These are phyloP conservation scores for Senna siamea DNA, from an alignment of 306 rosid genomes.

Conservation along the genomic window DNA sequence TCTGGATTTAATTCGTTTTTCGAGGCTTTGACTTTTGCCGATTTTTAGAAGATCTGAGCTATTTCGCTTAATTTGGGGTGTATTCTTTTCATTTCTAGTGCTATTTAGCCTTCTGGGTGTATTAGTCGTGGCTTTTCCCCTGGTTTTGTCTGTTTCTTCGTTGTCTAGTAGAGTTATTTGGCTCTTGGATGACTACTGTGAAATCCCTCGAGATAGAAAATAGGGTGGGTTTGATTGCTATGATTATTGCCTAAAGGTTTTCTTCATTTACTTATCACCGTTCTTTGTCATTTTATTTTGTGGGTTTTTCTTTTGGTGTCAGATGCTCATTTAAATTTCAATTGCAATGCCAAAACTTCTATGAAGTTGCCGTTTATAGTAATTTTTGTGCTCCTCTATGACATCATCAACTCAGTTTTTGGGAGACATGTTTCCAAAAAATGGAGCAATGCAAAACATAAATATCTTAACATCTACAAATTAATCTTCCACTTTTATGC, in stretches of 20 bases:
- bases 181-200: not conserved
- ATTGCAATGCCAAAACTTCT: not conserved
- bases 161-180: not conserved
- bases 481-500: constrained; percentile 2
- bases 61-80: constrained; percentile 29
- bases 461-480: not conserved
- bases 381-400: not conserved
- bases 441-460: not conserved
- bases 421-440: constrained; percentile 19
- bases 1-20: constrained; percentile 20
- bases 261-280: constrained; percentile 22
- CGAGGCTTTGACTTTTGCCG: constrained; percentile 7
- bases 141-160: constrained; percentile 23
- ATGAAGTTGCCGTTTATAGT: not conserved
- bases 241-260: not conserved
- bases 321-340: not conserved
- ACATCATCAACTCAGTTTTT: not conserved
- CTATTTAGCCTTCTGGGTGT: constrained; percentile 2
- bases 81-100: not conserved
- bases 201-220: not conserved
- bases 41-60: constrained; percentile 47
- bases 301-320: constrained; percentile 7
- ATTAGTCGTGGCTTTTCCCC: constrained; percentile 1
- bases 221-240: constrained; percentile 26
- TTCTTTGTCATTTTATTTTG: not conserved